These are phyloP conservation scores for Cryptococcus floricola DNA, from an alignment of 1,284 basidiomycete species.

Conservation along the genomic window DNA sequence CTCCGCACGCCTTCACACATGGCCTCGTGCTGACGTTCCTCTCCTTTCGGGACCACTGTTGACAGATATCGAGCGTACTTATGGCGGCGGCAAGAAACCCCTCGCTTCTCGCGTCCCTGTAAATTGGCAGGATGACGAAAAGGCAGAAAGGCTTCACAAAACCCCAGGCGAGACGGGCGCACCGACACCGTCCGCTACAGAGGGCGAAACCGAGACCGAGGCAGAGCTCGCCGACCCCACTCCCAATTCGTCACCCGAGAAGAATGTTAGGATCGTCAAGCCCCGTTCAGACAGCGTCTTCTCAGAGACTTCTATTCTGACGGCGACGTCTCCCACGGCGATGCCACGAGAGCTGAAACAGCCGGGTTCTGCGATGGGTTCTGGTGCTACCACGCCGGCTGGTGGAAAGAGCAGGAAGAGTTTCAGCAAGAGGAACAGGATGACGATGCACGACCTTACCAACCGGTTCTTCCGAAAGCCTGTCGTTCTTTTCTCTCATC, in stretches of 20 bases:
- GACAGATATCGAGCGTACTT: constrained; percentile 84
- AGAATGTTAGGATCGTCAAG: constrained; percentile 11
- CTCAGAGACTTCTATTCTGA: constrained; percentile 13
- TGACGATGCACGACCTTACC: constrained; percentile 82
- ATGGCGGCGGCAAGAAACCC: constrained; percentile 75
- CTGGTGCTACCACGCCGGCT: no score
- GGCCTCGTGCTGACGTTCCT: background rate
- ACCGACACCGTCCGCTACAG: constrained; percentile 63
- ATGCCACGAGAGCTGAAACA: constrained; percentile 3
- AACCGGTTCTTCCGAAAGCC: constrained; percentile 90
- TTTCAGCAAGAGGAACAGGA: constrained; percentile 23
- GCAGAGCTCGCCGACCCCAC: constrained; percentile 41
- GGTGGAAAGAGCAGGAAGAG: background rate
- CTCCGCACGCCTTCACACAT: background rate
- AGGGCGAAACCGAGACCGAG: constrained; percentile 71
- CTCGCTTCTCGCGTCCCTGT: constrained; percentile 78
- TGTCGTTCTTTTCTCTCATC: constrained; percentile 70
- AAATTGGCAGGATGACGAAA: constrained; percentile 18
- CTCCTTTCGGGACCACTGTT: background rate
- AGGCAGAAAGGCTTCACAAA: background rate
- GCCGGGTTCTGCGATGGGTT: no score
- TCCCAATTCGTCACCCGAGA: background rate
- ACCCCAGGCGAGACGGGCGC: constrained; percentile 7
- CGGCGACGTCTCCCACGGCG: constrained; percentile 5
- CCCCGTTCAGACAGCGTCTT: constrained; percentile 28